Conservation (phyloP, 805 yeast genomes). For the Blastobotrys chiropterorum region DNA sequence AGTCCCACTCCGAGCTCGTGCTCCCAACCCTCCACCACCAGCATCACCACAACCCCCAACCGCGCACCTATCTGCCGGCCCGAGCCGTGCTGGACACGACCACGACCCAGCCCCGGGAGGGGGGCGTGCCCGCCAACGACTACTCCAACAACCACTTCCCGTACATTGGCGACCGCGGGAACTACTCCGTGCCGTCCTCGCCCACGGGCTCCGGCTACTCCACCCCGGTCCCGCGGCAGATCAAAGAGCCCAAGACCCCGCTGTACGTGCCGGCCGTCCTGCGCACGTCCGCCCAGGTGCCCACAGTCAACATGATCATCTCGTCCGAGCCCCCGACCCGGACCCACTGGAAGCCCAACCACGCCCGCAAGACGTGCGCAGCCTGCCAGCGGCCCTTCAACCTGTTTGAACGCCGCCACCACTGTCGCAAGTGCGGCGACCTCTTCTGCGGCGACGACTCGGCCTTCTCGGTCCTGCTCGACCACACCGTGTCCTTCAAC, state of each 20-base stretch:
- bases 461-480: constrained; percentile 53
- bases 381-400: constrained; percentile 66
- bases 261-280: constrained; percentile 88
- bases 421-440: constrained; percentile 81
- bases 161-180: too few relatives aligned
- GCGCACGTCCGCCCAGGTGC: neutral
- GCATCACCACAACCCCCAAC: neutral
- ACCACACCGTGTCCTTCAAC: constrained; percentile 42
- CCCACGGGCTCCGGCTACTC: neutral
- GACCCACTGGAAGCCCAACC: constrained; percentile 54
- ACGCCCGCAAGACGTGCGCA: constrained; percentile 54
- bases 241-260: constrained; percentile 77
- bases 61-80: constrained; percentile 5
- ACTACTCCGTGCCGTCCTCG: constrained; percentile 1
- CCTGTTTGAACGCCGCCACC: constrained; percentile 73
- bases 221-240: constrained; percentile 48
- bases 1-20: constrained; percentile 5
- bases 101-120: too few relatives aligned
- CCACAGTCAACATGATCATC: constrained; percentile 1
- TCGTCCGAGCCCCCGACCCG: constrained; percentile 28
- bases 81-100: neutral
- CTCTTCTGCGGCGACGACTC: constrained; percentile 67
- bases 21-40: constrained; percentile 6
- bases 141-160: too few relatives aligned
- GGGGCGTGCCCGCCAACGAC: too few relatives aligned